phyloP scores from a whole-genome alignment of 106 monocot genomes.

The Dendrobium chrysotoxum region DNA sequence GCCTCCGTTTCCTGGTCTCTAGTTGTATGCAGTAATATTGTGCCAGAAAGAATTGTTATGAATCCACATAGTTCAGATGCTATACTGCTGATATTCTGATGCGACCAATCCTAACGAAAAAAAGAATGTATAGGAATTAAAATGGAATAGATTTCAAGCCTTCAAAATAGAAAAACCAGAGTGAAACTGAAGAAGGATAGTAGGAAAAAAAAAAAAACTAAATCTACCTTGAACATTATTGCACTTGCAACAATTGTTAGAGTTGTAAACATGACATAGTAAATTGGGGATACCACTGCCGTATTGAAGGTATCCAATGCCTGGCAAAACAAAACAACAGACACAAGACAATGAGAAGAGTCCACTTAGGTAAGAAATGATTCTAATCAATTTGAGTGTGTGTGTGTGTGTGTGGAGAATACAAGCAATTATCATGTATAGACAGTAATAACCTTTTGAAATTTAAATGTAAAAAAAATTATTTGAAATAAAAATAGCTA shows the following conservation, averaged over 20 bases:
- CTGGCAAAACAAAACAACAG: slow-evolving; percentile 39
- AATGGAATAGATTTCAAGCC: neutral
- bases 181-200: neutral
- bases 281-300: slow-evolving; percentile 85
- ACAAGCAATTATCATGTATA: neutral
- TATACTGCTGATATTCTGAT: slow-evolving; percentile 48
- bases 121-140: neutral
- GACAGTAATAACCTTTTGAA: neutral
- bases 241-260: slow-evolving; percentile 86
- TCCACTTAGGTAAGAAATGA: neutral
- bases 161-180: neutral
- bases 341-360: neutral
- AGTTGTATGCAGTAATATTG: slow-evolving; percentile 47
- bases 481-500: no score
- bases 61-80: slow-evolving; percentile 65
- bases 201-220: neutral
- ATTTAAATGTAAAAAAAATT: no score
- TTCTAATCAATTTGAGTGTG: neutral
- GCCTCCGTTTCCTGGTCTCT: slow-evolving; percentile 40
- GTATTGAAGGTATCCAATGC: slow-evolving; percentile 93
- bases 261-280: slow-evolving; percentile 89
- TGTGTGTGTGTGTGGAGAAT: no score
- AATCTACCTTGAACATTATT: slow-evolving; percentile 88
- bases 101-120: slow-evolving; percentile 59
- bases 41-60: slow-evolving; percentile 69